These are phyloP conservation scores for Centella asiatica DNA, from an alignment of 129 eudicot genomes.

Conservation along the genomic window DNA sequence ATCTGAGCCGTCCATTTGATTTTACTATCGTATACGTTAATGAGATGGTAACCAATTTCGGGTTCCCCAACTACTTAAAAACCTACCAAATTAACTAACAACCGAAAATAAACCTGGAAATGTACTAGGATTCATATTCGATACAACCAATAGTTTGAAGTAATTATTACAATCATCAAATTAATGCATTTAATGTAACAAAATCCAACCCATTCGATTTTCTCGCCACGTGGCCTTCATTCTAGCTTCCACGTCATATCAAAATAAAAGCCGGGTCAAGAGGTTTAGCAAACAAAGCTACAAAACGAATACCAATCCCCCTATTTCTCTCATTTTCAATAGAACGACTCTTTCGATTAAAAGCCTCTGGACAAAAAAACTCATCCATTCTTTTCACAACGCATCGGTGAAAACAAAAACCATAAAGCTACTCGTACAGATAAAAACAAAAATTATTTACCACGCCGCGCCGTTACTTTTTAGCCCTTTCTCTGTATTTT, in stretches of 20 bases:
- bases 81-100: background rate
- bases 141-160: background rate
- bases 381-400: background rate
- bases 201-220: background rate
- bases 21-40: background rate
- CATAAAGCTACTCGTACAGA: background rate
- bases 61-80: background rate
- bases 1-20: background rate
- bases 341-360: conserved; percentile 8
- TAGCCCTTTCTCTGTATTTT: background rate
- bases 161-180: background rate
- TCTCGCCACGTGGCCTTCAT: background rate
- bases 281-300: too few relatives aligned
- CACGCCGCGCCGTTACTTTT: conserved; percentile 16
- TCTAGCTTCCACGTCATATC: background rate
- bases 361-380: background rate
- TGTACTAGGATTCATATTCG: background rate
- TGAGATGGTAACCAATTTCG: background rate
- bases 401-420: background rate
- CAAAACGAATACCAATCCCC: too few relatives aligned
- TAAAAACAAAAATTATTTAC: background rate
- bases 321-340: too few relatives aligned
- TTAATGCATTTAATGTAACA: background rate
- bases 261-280: too few relatives aligned
- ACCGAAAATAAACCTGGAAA: background rate